Evolutionary conservation across 768 basidiomycete species (phyloP).

Genomic region (Pilatotrama ljubarskyi): DNA sequence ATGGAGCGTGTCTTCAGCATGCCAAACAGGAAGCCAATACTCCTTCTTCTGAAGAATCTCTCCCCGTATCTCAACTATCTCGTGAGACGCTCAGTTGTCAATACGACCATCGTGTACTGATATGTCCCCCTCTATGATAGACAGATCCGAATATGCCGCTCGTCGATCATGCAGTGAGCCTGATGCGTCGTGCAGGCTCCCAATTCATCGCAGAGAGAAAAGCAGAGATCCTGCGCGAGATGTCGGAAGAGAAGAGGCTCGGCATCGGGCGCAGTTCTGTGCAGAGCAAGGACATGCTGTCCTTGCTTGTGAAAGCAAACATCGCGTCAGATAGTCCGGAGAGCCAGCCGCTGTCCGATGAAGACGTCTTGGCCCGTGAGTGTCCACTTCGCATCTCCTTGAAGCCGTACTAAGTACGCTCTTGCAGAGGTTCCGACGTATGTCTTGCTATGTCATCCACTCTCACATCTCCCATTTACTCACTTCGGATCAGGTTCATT

Average conservation of each 20-base stretch:
- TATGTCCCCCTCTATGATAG: not conserved
- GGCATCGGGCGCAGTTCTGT: conserved; percentile 26
- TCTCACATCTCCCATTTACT: no score
- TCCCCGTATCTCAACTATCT: conserved; percentile 26
- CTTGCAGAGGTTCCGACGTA: conserved; percentile 28
- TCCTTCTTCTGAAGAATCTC: not conserved
- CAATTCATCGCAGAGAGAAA: conserved; percentile 34
- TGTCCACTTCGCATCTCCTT: not conserved
- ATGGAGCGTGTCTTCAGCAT: conserved; percentile 18
- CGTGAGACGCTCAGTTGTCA: conserved; percentile 1
- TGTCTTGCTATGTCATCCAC: not conserved
- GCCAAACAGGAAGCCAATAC: not conserved
- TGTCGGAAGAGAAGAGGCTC: conserved; percentile 27
- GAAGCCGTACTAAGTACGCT: no score
- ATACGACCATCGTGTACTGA: not conserved
- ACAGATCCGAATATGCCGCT: conserved; percentile 2
- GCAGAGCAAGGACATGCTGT: no score
- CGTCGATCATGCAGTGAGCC: conserved; percentile 6
- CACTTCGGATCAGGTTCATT: conserved; percentile 20
- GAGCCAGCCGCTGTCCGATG: conserved; percentile 47
- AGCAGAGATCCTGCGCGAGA: conserved; percentile 23
- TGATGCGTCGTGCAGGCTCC: conserved; percentile 30
- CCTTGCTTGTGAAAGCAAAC: no score
- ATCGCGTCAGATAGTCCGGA: no score
- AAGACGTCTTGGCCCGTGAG: conserved; percentile 60